Percentiles rank a stretch among this genome's conserved stretches.
Evolutionary conservation across 2,329 filamentous ascomycete species (phyloP).

Genomic region (Aurifilum marmelostoma): DNA sequence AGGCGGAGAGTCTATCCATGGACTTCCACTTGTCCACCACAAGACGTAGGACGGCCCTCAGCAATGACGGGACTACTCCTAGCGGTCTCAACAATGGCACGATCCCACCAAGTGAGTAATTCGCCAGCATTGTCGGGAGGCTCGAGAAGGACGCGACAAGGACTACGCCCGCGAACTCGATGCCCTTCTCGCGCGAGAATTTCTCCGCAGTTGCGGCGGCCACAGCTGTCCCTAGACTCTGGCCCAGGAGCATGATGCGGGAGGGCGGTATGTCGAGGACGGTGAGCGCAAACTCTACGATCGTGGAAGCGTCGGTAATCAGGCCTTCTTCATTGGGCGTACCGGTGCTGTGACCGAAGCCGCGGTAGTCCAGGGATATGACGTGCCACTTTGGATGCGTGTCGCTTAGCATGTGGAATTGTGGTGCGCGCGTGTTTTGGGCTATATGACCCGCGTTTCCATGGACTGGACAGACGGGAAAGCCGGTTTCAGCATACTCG

Average conservation of each 20-base stretch:
- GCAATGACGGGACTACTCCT: slow-evolving; percentile 64
- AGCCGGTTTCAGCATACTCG: slow-evolving; percentile 10
- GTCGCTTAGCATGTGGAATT: slow-evolving; percentile 76
- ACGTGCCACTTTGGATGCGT: slow-evolving; percentile 73
- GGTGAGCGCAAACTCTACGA: slow-evolving; percentile 73
- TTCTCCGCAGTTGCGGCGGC: slow-evolving; percentile 73
- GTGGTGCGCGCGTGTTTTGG: slow-evolving; percentile 74
- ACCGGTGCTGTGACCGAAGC: slow-evolving; percentile 83
- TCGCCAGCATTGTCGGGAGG: slow-evolving; percentile 71
- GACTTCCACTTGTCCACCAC: slow-evolving; percentile 86
- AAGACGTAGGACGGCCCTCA: slow-evolving; percentile 61
- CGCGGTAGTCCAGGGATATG: slow-evolving; percentile 88
- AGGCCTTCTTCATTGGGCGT: slow-evolving; percentile 78
- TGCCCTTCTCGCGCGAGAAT: slow-evolving; percentile 58
- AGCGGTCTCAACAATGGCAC: slow-evolving; percentile 81
- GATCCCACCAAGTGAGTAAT: slow-evolving; percentile 77
- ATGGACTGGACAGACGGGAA: slow-evolving; percentile 17
- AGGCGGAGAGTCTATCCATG: slow-evolving; percentile 63
- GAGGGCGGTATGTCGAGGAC: slow-evolving; percentile 66
- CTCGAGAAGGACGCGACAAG: slow-evolving; percentile 80
- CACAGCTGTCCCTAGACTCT: slow-evolving; percentile 88
- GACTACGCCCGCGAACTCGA: slow-evolving; percentile 78
- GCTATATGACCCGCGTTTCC: slow-evolving; percentile 83
- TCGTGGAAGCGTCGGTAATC: slow-evolving; percentile 74
- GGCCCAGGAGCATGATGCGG: slow-evolving; percentile 80